Base-by-base conservation (phyloP, 225 moss, liverwort and hornwort genomes). In the Neckera pumila region DNA sequence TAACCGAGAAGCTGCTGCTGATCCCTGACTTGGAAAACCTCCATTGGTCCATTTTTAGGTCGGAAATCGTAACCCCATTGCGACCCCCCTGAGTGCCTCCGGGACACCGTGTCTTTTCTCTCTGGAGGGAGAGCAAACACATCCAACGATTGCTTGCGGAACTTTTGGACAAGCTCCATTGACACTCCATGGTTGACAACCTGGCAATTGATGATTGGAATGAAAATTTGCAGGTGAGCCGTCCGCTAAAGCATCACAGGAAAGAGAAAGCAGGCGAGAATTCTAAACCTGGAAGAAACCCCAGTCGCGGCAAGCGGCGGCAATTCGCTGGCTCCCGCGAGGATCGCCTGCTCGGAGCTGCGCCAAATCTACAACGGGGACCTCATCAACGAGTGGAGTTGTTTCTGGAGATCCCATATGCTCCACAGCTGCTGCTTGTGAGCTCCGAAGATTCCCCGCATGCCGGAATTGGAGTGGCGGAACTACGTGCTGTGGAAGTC, bases 151-250 rank as follows among this genome's bases (percentile, higher is more conserved):
- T 91, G 90, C 80, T 84, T 85, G 61, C 90, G 91, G 40, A 90
- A 19, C 72, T 79, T 87, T 31, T 87, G 92, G 10, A 94, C 76
- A 73, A 91, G 88, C 75, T 91, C 91, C 89, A 79, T 84, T 22
- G 92, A 82, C 86, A 93, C 87, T 70, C 90, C 93, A 80, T 92
- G 93, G 87, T 94, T 94, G 79, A 90, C 85, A 47, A 92, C 89
- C 91, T 92, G 88, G 70, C 58, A 53, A 85, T 64, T 11, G 76
- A 47, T 31, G 53, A 63, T 47, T 66, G 25, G 17, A 70, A 60
- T 54, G 47, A 83, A 66, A 81, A 60, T 25, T 67, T 76, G 62
- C 23, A 26, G 20, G 42, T 30, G 18, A 14, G 33, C 19, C 19
- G 81, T 75, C 58, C 70, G 25, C 64, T 47, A 63, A 45, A 40